A percentile compares a stretch with the other conserved stretches of the same genome.
Evolutionary conservation across 2,329 filamentous ascomycete species (phyloP).

Genomic region (Clonostachys chloroleuca): DNA sequence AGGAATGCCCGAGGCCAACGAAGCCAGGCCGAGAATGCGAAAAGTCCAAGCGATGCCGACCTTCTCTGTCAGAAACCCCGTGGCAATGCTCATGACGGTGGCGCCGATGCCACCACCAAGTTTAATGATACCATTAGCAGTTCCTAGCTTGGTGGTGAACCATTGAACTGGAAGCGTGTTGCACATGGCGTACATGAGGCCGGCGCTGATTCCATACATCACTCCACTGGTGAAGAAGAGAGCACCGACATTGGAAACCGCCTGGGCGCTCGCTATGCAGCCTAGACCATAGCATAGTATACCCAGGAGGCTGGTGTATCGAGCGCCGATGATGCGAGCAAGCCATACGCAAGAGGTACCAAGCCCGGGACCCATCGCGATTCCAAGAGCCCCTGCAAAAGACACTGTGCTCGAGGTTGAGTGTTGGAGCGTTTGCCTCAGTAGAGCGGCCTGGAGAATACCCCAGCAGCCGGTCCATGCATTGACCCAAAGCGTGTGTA

Average conservation of each 20-base stretch:
- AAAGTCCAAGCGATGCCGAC: conserved; percentile 42
- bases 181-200: conserved; percentile 3
- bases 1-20: conserved; percentile 44
- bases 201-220: background rate
- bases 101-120: conserved; percentile 2
- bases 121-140: conserved; percentile 6
- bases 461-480: conserved; percentile 4
- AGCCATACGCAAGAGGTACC: conserved; percentile 1
- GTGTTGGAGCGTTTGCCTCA: background rate
- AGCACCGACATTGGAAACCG: background rate
- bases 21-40: conserved; percentile 43
- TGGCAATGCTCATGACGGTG: conserved; percentile 1
- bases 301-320: background rate
- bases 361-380: conserved; percentile 1
- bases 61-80: conserved; percentile 12
- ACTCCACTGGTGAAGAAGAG: conserved; percentile 1
- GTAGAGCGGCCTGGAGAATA: conserved; percentile 2
- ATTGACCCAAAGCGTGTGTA: conserved; percentile 4
- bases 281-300: background rate
- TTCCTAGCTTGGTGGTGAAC: conserved; percentile 4
- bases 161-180: conserved; percentile 6
- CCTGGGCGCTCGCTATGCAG: conserved; percentile 1
- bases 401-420: conserved; percentile 3
- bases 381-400: conserved; percentile 3
- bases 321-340: background rate